phyloP scores from a whole-genome alignment of 768 basidiomycete species.

The Nidula microcarpa region DNA sequence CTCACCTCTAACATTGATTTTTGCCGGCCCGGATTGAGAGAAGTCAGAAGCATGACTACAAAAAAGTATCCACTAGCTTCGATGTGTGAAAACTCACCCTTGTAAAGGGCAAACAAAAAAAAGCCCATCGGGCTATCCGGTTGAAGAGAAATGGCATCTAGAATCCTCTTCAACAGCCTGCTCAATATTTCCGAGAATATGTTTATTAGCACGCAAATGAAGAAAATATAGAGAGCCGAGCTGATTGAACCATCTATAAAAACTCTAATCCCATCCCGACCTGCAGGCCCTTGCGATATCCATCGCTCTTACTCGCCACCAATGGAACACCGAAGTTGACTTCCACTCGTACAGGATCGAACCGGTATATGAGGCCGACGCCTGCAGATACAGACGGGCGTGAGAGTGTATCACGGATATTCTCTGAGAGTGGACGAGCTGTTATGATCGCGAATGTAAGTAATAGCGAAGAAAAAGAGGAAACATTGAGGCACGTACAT shows the following conservation, averaged over 20 bases:
- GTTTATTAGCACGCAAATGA: too few species aligned
- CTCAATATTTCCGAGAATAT: too few species aligned
- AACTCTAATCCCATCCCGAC: constrained; percentile 82
- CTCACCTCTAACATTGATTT: too few species aligned
- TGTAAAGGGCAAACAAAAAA: too few species aligned
- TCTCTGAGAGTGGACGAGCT: constrained; percentile 36
- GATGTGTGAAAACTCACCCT: too few species aligned
- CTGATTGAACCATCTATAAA: constrained; percentile 30
- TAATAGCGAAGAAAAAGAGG: constrained; percentile 1
- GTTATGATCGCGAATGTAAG: not conserved
- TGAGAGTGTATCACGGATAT: constrained; percentile 34
- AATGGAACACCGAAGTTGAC: constrained; percentile 86
- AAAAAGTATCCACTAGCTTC: too few species aligned
- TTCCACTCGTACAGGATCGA: constrained; percentile 84
- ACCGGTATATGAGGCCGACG: constrained; percentile 77
- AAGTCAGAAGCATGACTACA: too few species aligned
- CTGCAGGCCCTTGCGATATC: constrained; percentile 66
- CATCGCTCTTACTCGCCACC: constrained; percentile 64
- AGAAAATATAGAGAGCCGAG: too few species aligned
- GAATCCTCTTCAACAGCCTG: too few species aligned
- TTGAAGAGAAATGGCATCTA: too few species aligned
- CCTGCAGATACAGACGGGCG: constrained; percentile 78
- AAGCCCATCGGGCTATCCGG: too few species aligned
- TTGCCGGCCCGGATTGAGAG: too few species aligned
- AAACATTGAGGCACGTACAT: constrained; percentile 35